A percentile compares a stretch with the other conserved stretches of the same genome.
These are phyloP conservation scores for Neurospora sp. DNA, from an alignment of 495 filamentous ascomycete species.

Conservation along the genomic window DNA sequence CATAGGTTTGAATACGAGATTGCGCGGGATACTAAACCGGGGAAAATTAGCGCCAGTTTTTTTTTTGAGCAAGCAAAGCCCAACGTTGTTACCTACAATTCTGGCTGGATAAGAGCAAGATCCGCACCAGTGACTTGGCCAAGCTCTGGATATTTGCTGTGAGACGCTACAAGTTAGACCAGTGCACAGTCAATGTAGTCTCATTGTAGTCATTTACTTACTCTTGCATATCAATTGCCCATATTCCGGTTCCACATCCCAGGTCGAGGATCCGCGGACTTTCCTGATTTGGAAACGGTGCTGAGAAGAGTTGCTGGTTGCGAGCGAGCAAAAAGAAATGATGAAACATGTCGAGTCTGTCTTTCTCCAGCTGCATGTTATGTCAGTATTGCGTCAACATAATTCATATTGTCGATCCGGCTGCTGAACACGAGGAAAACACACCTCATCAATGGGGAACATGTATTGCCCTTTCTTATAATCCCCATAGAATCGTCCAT, in stretches of 20 bases:
- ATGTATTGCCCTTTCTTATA: conserved; percentile 49
- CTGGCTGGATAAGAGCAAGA: conserved; percentile 71
- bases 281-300: conserved; percentile 35
- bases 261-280: conserved; percentile 60
- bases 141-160: conserved; percentile 12
- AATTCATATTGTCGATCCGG: background rate
- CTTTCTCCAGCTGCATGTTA: conserved; percentile 48
- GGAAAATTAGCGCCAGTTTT: background rate
- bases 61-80: background rate
- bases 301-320: conserved; percentile 42
- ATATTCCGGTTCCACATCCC: conserved; percentile 85
- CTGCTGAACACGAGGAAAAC: background rate
- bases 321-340: conserved; percentile 62
- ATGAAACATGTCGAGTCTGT: conserved; percentile 72
- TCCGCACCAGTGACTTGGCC: conserved; percentile 34
- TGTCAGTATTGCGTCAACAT: conserved; percentile 5
- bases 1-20: conserved; percentile 58
- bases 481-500: conserved; percentile 24
- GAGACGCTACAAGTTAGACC: conserved; percentile 8
- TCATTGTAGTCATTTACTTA: conserved; percentile 28
- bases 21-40: conserved; percentile 51
- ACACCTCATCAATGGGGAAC: conserved; percentile 54
- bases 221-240: conserved; percentile 82
- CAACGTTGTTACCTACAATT: conserved; percentile 37
- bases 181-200: background rate